phyloP scores from a whole-genome alignment of 2,329 filamentous ascomycete genomes.

The Talaromyces sp. region DNA sequence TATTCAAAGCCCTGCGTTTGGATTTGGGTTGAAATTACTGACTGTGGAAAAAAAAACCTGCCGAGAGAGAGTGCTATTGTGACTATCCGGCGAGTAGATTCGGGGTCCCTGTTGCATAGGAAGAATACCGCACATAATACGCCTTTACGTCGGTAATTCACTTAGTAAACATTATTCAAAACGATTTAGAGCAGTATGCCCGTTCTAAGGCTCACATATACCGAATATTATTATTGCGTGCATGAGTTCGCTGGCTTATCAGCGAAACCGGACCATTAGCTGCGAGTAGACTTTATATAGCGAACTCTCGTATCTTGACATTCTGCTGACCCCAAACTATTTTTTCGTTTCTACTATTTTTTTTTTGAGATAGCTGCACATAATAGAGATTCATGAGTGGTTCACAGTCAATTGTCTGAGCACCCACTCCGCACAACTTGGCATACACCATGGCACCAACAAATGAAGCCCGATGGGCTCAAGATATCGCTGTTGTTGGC shows the following conservation, averaged over 20 bases:
- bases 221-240: background rate
- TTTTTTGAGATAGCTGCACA: background rate
- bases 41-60: background rate
- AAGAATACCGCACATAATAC: background rate
- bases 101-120: background rate
- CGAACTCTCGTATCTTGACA: background rate
- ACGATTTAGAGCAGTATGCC: background rate
- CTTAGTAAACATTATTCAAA: background rate
- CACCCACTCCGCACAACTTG: background rate
- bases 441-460: background rate
- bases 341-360: background rate
- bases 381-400: background rate
- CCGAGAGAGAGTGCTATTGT: background rate
- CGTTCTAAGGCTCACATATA: background rate
- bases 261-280: background rate
- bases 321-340: background rate
- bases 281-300: background rate
- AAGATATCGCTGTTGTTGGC: constrained; percentile 18
- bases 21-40: background rate
- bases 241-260: background rate
- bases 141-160: background rate
- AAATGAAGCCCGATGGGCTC: background rate
- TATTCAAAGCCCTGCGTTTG: background rate
- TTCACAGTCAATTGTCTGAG: background rate
- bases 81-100: background rate